Evolutionary conservation across 331 rosid genomes (phyloP).

Genomic region (Arachis monticola): DNA sequence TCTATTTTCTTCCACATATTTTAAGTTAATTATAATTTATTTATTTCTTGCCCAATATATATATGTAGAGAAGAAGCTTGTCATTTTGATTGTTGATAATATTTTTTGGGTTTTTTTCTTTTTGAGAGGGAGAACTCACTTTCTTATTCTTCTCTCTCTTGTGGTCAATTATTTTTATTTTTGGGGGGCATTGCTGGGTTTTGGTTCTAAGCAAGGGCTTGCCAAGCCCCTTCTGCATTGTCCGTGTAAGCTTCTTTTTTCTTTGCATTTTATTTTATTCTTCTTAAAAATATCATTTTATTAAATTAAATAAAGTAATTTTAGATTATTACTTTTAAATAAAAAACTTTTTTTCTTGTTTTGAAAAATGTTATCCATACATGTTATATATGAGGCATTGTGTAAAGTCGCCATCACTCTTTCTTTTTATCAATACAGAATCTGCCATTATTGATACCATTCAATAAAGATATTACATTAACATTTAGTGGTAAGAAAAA

Average conservation of each 20-base stretch:
- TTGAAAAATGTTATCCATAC: no score
- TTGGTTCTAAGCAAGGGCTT: conserved; percentile 28
- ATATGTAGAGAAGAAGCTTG: not conserved
- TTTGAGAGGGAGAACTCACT: conserved; percentile 42
- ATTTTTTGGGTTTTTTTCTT: not conserved
- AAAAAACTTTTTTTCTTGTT: no score
- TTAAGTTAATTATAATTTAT: conserved; percentile 14
- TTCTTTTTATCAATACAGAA: not conserved
- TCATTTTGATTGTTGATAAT: not conserved
- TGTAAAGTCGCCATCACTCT: no score
- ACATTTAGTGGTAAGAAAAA: no score
- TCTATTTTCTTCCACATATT: conserved; percentile 42
- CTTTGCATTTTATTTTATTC: not conserved
- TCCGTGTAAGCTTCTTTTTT: conserved; percentile 2
- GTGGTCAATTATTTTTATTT: not conserved
- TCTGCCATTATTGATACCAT: not conserved
- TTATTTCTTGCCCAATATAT: not conserved
- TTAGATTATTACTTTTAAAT: no score
- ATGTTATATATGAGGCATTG: no score
- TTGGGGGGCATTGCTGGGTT: conserved; percentile 31
- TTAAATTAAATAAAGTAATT: no score
- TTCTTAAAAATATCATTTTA: no score
- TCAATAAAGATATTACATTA: not conserved
- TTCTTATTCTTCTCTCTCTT: conserved; percentile 39
- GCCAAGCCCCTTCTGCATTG: not conserved